phyloP scores from a whole-genome alignment of 73 alveolate species.

The Tetrahymena borealis region DNA sequence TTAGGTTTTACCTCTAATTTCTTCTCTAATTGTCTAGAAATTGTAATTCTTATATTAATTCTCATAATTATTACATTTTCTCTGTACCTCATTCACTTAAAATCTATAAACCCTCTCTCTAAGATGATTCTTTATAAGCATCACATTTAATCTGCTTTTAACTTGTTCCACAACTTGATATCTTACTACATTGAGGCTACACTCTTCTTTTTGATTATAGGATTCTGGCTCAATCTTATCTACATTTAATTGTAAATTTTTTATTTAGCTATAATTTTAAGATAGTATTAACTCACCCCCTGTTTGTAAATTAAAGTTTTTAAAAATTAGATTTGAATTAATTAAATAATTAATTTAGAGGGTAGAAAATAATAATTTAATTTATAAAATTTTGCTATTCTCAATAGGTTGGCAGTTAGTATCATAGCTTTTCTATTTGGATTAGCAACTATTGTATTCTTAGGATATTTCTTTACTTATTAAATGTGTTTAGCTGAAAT shows the following conservation, averaged over 20 bases:
- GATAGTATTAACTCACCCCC: no score
- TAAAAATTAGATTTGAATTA: no score
- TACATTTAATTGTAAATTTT: neutral
- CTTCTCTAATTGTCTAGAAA: neutral
- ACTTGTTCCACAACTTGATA: neutral
- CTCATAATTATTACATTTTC: neutral
- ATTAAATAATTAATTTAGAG: no score
- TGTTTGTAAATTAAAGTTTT: no score
- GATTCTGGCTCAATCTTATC: neutral
- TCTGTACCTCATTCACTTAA: neutral
- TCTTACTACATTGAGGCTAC: neutral
- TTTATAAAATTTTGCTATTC: neutral
- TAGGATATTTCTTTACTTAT: neutral
- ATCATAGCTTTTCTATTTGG: neutral
- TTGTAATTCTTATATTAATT: neutral
- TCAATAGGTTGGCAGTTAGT: neutral
- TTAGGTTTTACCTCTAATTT: neutral
- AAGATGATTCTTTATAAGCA: neutral
- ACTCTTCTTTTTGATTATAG: neutral
- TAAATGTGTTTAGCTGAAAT: neutral
- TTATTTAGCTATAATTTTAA: neutral
- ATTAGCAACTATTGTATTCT: neutral
- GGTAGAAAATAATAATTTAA: neutral
- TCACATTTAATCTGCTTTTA: neutral
- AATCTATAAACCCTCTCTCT: neutral